Evolutionary conservation across 345 rosid species (phyloP).

Genomic region (Theobroma cacao): DNA sequence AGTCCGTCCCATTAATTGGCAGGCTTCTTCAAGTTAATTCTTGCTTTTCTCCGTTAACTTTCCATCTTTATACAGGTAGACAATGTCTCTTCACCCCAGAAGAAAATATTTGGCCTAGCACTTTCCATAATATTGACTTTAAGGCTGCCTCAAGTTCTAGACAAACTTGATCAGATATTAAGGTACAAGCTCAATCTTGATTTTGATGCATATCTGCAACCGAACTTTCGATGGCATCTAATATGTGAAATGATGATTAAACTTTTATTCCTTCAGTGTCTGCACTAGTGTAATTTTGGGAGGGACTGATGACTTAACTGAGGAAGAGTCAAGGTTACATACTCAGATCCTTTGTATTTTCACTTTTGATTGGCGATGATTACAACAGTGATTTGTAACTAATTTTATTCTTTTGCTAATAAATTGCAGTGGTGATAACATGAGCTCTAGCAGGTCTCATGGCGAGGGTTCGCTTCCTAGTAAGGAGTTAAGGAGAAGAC

Average conservation of each 20-base stretch:
- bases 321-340: conserved; percentile 81
- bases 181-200: conserved; percentile 42
- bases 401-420: conserved; percentile 2
- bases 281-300: conserved; percentile 87
- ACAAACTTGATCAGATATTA: conserved; percentile 86
- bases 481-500: conserved; percentile 78
- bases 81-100: conserved; percentile 63
- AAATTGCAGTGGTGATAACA: conserved; percentile 57
- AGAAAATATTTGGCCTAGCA: conserved; percentile 77
- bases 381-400: not conserved
- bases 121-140: conserved; percentile 86
- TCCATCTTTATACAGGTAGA: conserved; percentile 59
- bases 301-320: conserved; percentile 60
- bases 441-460: conserved; percentile 64
- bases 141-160: conserved; percentile 90
- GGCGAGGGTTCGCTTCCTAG: conserved; percentile 60
- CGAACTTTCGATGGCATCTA: not conserved
- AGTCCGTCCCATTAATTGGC: not conserved
- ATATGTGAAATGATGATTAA: not conserved
- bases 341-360: not conserved
- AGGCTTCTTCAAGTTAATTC: conserved; percentile 11
- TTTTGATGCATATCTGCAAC: not conserved
- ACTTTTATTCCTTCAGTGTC: conserved; percentile 43
- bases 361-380: not conserved
- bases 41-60: conserved; percentile 5